Percentiles rank a stretch among this genome's conserved stretches.
phyloP scores from a whole-genome alignment of 257 asterid species.

The Scutellaria barbata region DNA sequence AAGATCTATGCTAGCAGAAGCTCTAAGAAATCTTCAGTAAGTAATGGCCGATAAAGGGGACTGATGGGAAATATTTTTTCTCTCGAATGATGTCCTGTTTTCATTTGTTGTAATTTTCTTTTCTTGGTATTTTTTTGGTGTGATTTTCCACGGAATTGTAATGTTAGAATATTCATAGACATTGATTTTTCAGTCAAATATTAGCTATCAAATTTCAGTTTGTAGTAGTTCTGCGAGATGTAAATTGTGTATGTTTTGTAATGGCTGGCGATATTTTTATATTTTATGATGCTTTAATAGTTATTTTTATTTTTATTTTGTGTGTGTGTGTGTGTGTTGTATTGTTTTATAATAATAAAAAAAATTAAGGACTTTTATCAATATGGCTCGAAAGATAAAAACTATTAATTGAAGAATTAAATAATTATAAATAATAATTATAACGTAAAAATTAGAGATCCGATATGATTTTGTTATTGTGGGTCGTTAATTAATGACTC shows the following conservation, averaged over 20 bases:
- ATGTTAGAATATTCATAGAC: not conserved
- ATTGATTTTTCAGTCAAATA: not conserved
- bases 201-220: not conserved
- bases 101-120: not conserved
- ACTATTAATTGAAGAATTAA: no score
- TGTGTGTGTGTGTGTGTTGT: no score
- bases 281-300: no score
- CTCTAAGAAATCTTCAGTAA: conserved; percentile 36
- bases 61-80: conserved; percentile 30
- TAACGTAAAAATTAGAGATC: no score
- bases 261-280: not conserved
- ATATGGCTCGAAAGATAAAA: no score
- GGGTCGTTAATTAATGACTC: no score
- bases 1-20: conserved; percentile 48
- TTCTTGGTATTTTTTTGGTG: not conserved
- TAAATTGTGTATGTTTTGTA: not conserved
- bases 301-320: no score
- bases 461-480: no score
- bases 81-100: conserved; percentile 24
- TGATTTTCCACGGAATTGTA: not conserved
- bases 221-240: not conserved
- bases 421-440: no score
- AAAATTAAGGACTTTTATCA: no score
- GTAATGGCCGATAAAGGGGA: conserved; percentile 25
- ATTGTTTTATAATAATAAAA: no score